Conservation (phyloP, 1,284 basidiomycete genomes). For the Tremellales sp. region DNA sequence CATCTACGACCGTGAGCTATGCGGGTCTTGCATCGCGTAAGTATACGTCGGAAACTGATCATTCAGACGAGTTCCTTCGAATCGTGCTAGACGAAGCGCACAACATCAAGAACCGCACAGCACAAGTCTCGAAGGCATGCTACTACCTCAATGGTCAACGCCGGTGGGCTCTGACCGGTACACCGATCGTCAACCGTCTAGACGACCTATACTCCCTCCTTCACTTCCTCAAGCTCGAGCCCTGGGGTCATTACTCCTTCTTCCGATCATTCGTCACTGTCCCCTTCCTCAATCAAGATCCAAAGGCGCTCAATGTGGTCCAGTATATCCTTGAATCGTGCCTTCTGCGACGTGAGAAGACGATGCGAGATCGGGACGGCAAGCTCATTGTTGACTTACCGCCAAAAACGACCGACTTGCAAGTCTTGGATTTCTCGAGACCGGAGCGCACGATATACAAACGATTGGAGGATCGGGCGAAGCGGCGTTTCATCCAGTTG, state of each 20-base stretch:
- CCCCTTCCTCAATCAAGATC: conserved; percentile 80
- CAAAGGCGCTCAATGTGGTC: conserved; percentile 86
- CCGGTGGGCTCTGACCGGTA: conserved; percentile 90
- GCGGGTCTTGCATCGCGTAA: conserved; percentile 52
- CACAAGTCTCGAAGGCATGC: conserved; percentile 84
- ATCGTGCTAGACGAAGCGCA: conserved; percentile 75
- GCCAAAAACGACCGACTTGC: conserved; percentile 69
- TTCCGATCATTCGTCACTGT: conserved; percentile 71
- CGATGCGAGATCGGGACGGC: conserved; percentile 83
- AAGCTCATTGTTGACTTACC: conserved; percentile 86
- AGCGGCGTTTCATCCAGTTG: conserved; percentile 62
- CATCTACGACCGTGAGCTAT: conserved; percentile 65
- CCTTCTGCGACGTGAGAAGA: conserved; percentile 89
- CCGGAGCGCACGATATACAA: conserved; percentile 75
- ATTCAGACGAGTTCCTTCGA: conserved; percentile 42
- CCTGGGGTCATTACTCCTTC: conserved; percentile 78
- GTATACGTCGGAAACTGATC: conserved; percentile 53
- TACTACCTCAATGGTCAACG: conserved; percentile 75
- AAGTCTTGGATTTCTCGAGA: conserved; percentile 69
- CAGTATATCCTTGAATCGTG: conserved; percentile 87
- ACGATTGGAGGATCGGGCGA: conserved; percentile 44
- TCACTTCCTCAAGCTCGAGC: conserved; percentile 82
- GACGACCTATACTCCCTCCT: conserved; percentile 88
- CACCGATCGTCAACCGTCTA: conserved; percentile 91
- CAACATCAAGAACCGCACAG: conserved; percentile 85